Evolutionary conservation across 768 basidiomycete species (phyloP), one percentile per base, ranked within the genome.

Genomic region (Pleurotus tuber-regium): DNA sequence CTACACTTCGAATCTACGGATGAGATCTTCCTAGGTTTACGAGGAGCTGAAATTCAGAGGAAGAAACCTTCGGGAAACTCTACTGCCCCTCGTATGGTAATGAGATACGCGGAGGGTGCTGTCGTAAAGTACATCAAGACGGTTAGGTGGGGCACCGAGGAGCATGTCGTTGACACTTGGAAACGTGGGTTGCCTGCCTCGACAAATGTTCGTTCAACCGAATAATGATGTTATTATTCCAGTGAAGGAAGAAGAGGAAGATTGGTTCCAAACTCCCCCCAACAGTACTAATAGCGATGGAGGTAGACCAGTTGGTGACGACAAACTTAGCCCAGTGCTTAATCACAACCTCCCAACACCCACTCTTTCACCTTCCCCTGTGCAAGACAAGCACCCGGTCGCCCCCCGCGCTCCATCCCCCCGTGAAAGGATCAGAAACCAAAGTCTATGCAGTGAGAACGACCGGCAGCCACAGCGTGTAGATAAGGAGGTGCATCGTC

Each of bases 11-110:
- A 68, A 30, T 63, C 75, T 4, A 63, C 66, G 2, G 76, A 80
- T 50, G 64, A 65, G 33, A 57, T 85, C 21, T 62, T 62, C n/a
- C 47, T 85, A n/a, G 70, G 76, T 14, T 69, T 84, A 16, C 74
- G 70, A 52, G 79, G 79, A 1, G 67, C 67, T 21, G 54, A 51
- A 23, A 52, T 80, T 18, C 65, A 66, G 30, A 64, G 40, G 31
- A 65, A 63, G 43, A 53, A 18, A 30, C 59, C 57, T 24, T 68
- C 63, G 33, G 58, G 63, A 9, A 30, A 19, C 16, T 57, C 62
- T 4, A 66, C 62, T 44, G 67, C 54, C 19, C 60, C 77, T n/a
- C 70, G 75, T 25, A 61, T 80, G 51, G 54, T 58, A 16, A 62
- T 84, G 51, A 55, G 62, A 25, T 84, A 73, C 54, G 58, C 63